Conservation (phyloP, 2,329 filamentous ascomycete genomes). For the Penicillium concentricum region DNA sequence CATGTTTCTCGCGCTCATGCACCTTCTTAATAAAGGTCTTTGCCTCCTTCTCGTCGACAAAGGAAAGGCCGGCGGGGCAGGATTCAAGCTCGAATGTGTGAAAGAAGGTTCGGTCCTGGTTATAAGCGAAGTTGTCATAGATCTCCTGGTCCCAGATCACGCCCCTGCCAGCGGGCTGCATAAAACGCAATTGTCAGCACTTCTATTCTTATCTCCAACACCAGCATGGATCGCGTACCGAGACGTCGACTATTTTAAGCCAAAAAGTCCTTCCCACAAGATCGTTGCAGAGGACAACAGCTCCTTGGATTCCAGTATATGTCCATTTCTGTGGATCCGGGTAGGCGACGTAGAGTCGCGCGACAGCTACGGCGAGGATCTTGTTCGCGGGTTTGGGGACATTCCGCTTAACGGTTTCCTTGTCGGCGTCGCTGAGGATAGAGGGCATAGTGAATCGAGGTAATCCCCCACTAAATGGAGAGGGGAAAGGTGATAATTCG, state of each 20-base stretch:
- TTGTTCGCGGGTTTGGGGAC: constrained; percentile 95
- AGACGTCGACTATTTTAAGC: constrained; percentile 96
- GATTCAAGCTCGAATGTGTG: constrained; percentile 95
- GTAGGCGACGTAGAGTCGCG: constrained; percentile 88
- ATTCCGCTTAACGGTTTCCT: constrained; percentile 90
- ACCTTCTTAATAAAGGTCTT: constrained; percentile 97
- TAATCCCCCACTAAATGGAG: constrained; percentile 1
- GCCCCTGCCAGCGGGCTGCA: constrained; percentile 70
- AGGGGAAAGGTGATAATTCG: constrained; percentile 6
- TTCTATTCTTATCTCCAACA: background rate
- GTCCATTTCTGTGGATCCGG: constrained; percentile 85
- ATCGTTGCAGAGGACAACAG: constrained; percentile 87
- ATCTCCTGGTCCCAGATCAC: constrained; percentile 98
- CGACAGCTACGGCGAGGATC: constrained; percentile 93
- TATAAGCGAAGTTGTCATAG: constrained; percentile 91
- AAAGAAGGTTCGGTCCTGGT: constrained; percentile 96
- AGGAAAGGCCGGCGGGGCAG: constrained; percentile 85
- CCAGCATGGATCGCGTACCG: constrained; percentile 59
- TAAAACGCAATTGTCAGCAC: constrained; percentile 12
- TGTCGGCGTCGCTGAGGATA: constrained; percentile 87
- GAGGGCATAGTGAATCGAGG: constrained; percentile 50
- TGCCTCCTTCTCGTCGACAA: constrained; percentile 95
- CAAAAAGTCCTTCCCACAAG: constrained; percentile 93
- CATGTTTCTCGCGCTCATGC: constrained; percentile 92
- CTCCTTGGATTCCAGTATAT: constrained; percentile 90